phyloP scores from a whole-genome alignment of 1,284 basidiomycete genomes.

The Cystobasidium slooffiae region DNA sequence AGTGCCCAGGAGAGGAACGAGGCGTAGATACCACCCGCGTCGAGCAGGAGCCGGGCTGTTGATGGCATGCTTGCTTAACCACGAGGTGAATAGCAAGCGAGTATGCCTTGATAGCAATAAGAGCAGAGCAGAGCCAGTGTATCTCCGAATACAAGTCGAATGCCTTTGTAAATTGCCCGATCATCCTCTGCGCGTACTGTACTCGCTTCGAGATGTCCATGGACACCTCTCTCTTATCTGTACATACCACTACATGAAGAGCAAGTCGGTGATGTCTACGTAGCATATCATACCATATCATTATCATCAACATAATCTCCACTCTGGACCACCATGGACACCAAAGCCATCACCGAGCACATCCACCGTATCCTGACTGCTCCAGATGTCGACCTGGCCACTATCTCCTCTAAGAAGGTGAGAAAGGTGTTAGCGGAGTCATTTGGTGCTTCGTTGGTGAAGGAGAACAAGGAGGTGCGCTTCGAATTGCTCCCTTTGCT shows the following conservation, averaged over 20 bases:
- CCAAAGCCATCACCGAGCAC: conserved; percentile 62
- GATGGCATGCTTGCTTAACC: conserved; percentile 15
- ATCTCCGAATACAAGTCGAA: not conserved
- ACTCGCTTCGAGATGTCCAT: not conserved
- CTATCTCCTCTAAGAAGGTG: conserved; percentile 77
- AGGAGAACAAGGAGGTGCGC: conserved; percentile 42
- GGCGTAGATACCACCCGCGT: conserved; percentile 52
- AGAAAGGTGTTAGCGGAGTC: conserved; percentile 63
- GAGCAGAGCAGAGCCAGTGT: not conserved
- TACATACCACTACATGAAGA: not conserved
- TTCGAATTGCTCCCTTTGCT: too few relatives aligned
- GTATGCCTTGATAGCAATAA: not conserved
- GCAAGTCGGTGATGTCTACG: not conserved
- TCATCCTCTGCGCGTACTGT: not conserved
- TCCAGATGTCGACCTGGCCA: conserved; percentile 70
- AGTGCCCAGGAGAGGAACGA: conserved; percentile 53
- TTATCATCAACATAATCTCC: too few relatives aligned
- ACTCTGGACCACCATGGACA: conserved; percentile 50
- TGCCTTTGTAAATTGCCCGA: not conserved
- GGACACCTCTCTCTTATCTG: not conserved
- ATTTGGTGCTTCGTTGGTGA: conserved; percentile 24
- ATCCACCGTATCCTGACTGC: conserved; percentile 70
- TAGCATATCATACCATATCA: too few relatives aligned
- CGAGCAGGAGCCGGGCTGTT: conserved; percentile 43
- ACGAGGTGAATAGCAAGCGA: not conserved